Evolutionary conservation across 2,329 filamentous ascomycete genomes (phyloP).

Genomic region (Aureobasidium vineae): DNA sequence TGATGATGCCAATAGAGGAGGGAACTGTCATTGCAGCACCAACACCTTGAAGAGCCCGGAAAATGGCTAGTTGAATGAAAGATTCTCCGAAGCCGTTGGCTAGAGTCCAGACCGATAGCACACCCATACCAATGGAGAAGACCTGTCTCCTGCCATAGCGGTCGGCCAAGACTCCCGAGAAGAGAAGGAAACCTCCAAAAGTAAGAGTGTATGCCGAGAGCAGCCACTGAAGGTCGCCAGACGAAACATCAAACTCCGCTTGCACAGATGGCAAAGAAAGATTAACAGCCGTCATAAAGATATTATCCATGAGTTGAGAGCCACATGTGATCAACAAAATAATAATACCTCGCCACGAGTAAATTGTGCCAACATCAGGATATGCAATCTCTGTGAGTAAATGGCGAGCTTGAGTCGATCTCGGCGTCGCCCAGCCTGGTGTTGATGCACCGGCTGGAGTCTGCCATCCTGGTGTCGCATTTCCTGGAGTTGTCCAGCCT

Average conservation of each 20-base stretch:
- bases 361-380: slow-evolving; percentile 40
- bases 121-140: slow-evolving; percentile 41
- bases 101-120: slow-evolving; percentile 31
- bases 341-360: slow-evolving; percentile 42
- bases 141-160: slow-evolving; percentile 43
- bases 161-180: slow-evolving; percentile 40
- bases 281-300: slow-evolving; percentile 44
- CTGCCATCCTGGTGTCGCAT: slow-evolving; percentile 14
- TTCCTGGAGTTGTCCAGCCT: slow-evolving; percentile 10
- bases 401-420: not conserved
- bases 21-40: slow-evolving; percentile 50
- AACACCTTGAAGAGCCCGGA: slow-evolving; percentile 50
- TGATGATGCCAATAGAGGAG: slow-evolving; percentile 49
- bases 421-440: slow-evolving; percentile 9
- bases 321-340: slow-evolving; percentile 45
- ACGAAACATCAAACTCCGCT: slow-evolving; percentile 40
- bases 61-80: slow-evolving; percentile 45
- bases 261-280: slow-evolving; percentile 46
- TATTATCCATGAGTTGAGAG: slow-evolving; percentile 47
- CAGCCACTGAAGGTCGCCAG: slow-evolving; percentile 44
- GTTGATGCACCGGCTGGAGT: slow-evolving; percentile 15
- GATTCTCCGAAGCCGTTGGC: slow-evolving; percentile 41
- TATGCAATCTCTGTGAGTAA: slow-evolving; percentile 27
- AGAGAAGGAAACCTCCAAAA: slow-evolving; percentile 40
- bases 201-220: slow-evolving; percentile 45